Base-by-base conservation (phyloP, 768 basidiomycete species). In the Serendipita indica region DNA sequence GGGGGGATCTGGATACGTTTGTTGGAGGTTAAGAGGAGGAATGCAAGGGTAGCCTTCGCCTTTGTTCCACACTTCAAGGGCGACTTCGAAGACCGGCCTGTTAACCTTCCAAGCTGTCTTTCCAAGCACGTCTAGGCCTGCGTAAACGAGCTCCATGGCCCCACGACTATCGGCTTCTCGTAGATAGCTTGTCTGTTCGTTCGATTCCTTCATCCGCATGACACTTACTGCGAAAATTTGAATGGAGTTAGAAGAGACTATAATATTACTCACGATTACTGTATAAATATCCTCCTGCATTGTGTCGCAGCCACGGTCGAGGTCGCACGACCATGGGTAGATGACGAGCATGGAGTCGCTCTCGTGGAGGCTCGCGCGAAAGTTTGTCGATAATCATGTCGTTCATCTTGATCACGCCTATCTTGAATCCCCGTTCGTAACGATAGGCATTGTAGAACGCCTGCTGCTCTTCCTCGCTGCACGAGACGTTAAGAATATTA, bases 281-380 rank as follows among this genome's bases (percentile, higher is more conserved):
- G 64, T 82, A 80, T 22, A 94, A 70, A 67, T 97, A 97, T 1
- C 84, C 89, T 3, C 96, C 94, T 43, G 83, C 73, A 58, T 85
- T 78, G 62, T 81, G 76, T 59, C 75, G 73, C 1, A 86, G 65
- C 94, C 93, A 98, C 0, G 89, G 88, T 62, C 83, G 83, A 1
- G 94, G 94, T 62, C 83, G 82, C 25, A 93, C 78, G 4, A 99
- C 77, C 96, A 98, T 99, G 6, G 94, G 94, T 22, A 99, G 76
- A 69, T 94, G 89, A 1, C 92, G 87, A 14, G 94, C 92, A 70
- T 94, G 91, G 16, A 97, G 73, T 0, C 85, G 79, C 57, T 82
- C 77, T 12, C 74, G 71, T 18, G 92, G 66, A 37, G 71, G 75
- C 61, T 97, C 93, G 60, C 79, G 81, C 2, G 88, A 81, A 58